These are phyloP conservation scores for Fusarium succisae DNA, from an alignment of 2,329 filamentous ascomycete genomes.

Conservation along the genomic window DNA sequence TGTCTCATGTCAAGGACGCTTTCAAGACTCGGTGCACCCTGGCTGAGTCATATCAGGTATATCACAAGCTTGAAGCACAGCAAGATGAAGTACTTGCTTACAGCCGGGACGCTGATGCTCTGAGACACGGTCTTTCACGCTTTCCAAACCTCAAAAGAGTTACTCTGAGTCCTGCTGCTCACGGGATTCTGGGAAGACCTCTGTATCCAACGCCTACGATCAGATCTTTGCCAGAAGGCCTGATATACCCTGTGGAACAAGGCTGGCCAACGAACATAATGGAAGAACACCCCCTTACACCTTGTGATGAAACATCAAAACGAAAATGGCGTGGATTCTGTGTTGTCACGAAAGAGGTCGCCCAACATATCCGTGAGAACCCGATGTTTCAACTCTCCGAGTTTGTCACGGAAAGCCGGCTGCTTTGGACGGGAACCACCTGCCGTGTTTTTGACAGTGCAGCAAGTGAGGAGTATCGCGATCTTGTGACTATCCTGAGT, in stretches of 20 bases:
- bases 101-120: constrained; percentile 42
- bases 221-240: constrained; percentile 33
- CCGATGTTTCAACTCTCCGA: constrained; percentile 41
- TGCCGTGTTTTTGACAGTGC: background rate
- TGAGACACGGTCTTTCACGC: constrained; percentile 42
- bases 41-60: constrained; percentile 40
- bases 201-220: constrained; percentile 47
- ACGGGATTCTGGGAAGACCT: constrained; percentile 48
- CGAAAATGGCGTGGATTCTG: constrained; percentile 44
- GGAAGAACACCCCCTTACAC: accelerated
- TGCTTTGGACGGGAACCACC: constrained; percentile 45
- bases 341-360: constrained; percentile 39
- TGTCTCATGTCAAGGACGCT: background rate
- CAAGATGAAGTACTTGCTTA: constrained; percentile 46
- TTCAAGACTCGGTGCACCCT: background rate
- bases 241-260: constrained; percentile 51
- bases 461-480: background rate
- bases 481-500: background rate
- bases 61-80: constrained; percentile 46
- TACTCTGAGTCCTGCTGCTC: constrained; percentile 52
- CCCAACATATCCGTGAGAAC: constrained; percentile 20
- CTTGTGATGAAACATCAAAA: constrained; percentile 1
- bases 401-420: constrained; percentile 46
- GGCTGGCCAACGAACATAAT: constrained; percentile 24
- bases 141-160: constrained; percentile 50